Base-by-base conservation (phyloP, 805 yeast genomes). In the Sporopachydermia quercuum region DNA sequence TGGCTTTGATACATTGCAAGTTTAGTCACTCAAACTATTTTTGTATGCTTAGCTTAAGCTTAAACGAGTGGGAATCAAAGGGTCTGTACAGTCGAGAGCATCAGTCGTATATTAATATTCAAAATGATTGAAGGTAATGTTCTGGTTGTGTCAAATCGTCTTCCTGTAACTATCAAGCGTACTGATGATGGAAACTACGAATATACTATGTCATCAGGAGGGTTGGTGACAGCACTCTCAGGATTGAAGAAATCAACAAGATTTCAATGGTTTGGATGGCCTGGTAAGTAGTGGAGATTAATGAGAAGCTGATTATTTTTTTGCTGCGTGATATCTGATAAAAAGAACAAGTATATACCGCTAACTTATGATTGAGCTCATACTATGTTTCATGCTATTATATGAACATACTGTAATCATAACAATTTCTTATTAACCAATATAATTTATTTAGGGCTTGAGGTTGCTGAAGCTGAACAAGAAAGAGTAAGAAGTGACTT, bases 261-360 rank as follows among this genome's bases (percentile, higher is more conserved):
- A 38, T 86, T 86, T 60, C 91, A 86, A 55, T 91, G 99, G 99
- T 77, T 83, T 52, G 99, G 99, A 13, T 91, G 99, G 99, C 95
- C 97, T 2, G 30, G 30, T 23, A 23, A 23, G 30, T n/a, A 23
- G 14, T 11, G n/a, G n/a, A n/a, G n/a, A n/a, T n/a, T n/a, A n/a
- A n/a, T n/a, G n/a, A n/a, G n/a, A n/a, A n/a, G n/a, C n/a, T n/a
- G n/a, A n/a, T n/a, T n/a, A n/a, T n/a, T n/a, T n/a, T n/a, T n/a
- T n/a, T n/a, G n/a, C n/a, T n/a, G n/a, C n/a, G n/a, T n/a, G n/a
- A n/a, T n/a, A n/a, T n/a, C n/a, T n/a, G n/a, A n/a, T n/a, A n/a
- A n/a, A n/a, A n/a, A n/a, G n/a, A n/a, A n/a, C n/a, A n/a, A n/a
- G n/a, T n/a, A n/a, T n/a, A n/a, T n/a, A n/a, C n/a, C n/a, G n/a